phyloP scores from a whole-genome alignment of 176 grass and related monocot genomes.

The Triticum turgidum region DNA sequence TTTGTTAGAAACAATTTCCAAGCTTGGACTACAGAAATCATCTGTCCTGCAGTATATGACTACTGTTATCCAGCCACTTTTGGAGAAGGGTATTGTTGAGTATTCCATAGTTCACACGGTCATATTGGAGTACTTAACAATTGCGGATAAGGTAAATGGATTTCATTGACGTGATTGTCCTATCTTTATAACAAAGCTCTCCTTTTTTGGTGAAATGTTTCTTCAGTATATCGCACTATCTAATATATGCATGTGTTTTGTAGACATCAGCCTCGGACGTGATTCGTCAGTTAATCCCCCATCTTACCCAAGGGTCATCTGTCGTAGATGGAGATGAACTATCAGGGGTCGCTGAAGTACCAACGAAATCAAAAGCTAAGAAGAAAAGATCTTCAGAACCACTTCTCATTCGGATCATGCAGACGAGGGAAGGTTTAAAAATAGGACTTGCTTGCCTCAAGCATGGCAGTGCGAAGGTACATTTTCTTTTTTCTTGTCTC shows the following conservation, averaged over 20 bases:
- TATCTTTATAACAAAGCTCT: neutral
- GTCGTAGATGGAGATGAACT: slow-evolving; percentile 51
- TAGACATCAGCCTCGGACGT: slow-evolving; percentile 77
- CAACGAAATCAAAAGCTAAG: slow-evolving; percentile 77
- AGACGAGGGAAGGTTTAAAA: slow-evolving; percentile 74
- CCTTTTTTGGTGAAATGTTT: neutral
- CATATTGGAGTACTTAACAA: slow-evolving; percentile 85
- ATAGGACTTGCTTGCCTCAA: slow-evolving; percentile 75
- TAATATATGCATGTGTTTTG: slow-evolving; percentile 33
- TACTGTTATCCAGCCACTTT: slow-evolving; percentile 58
- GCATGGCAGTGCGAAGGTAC: slow-evolving; percentile 78
- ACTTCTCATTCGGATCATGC: slow-evolving; percentile 79
- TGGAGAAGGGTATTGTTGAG: slow-evolving; percentile 88
- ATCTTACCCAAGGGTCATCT: slow-evolving; percentile 68
- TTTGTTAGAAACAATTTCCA: slow-evolving; percentile 87
- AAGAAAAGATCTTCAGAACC: slow-evolving; percentile 74
- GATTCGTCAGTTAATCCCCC: slow-evolving; percentile 75
- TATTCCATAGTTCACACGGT: slow-evolving; percentile 79
- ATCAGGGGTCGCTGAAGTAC: slow-evolving; percentile 37
- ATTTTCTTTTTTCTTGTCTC: neutral
- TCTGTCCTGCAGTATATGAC: slow-evolving; percentile 85
- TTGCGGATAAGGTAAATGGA: slow-evolving; percentile 84
- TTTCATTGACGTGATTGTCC: neutral
- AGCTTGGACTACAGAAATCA: slow-evolving; percentile 76
- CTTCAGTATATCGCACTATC: neutral